Evolutionary conservation across 495 filamentous ascomycete genomes (phyloP).

Genomic region (Venustampulla echinocandica): DNA sequence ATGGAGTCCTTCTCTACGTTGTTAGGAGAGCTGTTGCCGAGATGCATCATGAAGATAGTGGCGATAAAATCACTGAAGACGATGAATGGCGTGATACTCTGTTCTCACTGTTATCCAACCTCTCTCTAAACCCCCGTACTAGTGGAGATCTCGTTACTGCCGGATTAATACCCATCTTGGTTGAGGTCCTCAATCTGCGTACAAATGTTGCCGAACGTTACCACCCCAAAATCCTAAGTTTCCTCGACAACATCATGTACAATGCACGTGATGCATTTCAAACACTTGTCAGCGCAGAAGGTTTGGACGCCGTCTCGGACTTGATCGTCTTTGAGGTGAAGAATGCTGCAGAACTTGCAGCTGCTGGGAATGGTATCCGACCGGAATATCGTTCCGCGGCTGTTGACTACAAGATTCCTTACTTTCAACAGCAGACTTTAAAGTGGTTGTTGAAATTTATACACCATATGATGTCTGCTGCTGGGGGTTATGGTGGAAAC

Average conservation of each 20-base stretch:
- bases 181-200: slow-evolving; percentile 80
- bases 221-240: slow-evolving; percentile 69
- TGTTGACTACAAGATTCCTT: slow-evolving; percentile 88
- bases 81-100: slow-evolving; percentile 87
- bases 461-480: slow-evolving; percentile 86
- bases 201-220: slow-evolving; percentile 74
- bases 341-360: slow-evolving; percentile 53
- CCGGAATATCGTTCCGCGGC: slow-evolving; percentile 67
- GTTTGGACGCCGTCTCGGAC: slow-evolving; percentile 78
- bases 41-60: slow-evolving; percentile 51
- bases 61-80: slow-evolving; percentile 47
- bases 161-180: slow-evolving; percentile 77
- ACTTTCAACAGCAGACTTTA: slow-evolving; percentile 81
- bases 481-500: slow-evolving; percentile 55
- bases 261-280: slow-evolving; percentile 71
- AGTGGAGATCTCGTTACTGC: slow-evolving; percentile 72
- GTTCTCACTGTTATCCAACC: slow-evolving; percentile 68
- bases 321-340: slow-evolving; percentile 74
- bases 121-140: slow-evolving; percentile 62
- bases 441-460: slow-evolving; percentile 94
- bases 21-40: slow-evolving; percentile 82
- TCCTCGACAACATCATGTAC: slow-evolving; percentile 81
- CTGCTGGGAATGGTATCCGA: slow-evolving; percentile 63
- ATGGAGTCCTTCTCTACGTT: slow-evolving; percentile 91
- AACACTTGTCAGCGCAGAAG: slow-evolving; percentile 65